Conservation (phyloP, 2,329 filamentous ascomycete species). For the Coniochaeta sp. region DNA sequence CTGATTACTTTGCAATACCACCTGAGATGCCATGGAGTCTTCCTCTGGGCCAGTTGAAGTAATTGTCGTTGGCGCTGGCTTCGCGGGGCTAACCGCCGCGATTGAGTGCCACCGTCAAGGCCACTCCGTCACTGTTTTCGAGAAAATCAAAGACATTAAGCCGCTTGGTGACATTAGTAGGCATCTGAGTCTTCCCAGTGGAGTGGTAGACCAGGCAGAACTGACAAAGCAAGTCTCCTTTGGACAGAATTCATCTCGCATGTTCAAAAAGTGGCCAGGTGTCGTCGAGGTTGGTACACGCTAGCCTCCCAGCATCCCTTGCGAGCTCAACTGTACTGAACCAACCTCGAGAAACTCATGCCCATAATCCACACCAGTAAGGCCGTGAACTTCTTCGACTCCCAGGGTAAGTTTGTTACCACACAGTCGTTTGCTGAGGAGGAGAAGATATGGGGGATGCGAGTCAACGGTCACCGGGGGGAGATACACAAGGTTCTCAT, state of each 20-base stretch:
- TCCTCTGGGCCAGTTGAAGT: constrained; percentile 23
- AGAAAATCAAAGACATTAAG: constrained; percentile 35
- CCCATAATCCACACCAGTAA: constrained; percentile 39
- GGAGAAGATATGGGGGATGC: constrained; percentile 27
- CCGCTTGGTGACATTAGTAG: constrained; percentile 36
- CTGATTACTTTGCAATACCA: background rate
- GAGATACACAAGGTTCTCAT: constrained; percentile 43
- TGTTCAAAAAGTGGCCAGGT: constrained; percentile 47
- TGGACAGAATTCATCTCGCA: constrained; percentile 47
- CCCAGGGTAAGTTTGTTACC: constrained; percentile 39
- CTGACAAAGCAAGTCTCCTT: background rate
- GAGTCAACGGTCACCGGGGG: constrained; percentile 46
- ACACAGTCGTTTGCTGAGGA: constrained; percentile 25
- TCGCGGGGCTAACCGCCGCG: constrained; percentile 48
- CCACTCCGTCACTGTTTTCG: constrained; percentile 35
- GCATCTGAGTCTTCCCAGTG: background rate
- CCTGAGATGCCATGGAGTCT: background rate
- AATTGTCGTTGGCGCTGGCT: constrained; percentile 41
- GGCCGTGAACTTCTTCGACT: constrained; percentile 27
- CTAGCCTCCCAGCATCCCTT: too few relatives aligned
- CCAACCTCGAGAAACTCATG: constrained; percentile 37
- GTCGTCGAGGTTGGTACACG: constrained; percentile 27
- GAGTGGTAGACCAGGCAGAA: too few relatives aligned
- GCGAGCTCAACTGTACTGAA: too few relatives aligned
- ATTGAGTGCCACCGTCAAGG: constrained; percentile 50